Evolutionary conservation across 2,329 filamentous ascomycete species (phyloP).

Genomic region (Phoma sp.): DNA sequence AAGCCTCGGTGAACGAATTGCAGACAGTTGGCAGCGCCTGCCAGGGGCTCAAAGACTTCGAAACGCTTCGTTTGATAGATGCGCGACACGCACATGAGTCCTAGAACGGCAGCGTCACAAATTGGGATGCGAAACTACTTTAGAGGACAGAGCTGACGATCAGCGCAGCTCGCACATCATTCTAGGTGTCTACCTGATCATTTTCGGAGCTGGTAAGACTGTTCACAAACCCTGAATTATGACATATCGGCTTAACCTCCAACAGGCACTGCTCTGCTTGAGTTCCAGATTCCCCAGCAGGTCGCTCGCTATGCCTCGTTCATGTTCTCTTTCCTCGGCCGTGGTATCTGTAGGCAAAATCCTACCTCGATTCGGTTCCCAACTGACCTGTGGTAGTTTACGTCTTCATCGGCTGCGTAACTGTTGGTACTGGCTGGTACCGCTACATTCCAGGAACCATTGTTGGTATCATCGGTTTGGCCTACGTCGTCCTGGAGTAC

Average conservation of each 20-base stretch:
- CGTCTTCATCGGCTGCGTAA: constrained; percentile 88
- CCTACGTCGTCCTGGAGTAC: constrained; percentile 65
- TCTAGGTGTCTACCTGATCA: constrained; percentile 82
- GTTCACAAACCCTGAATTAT: background rate
- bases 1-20: too few relatives aligned
- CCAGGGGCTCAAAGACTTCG: too few relatives aligned
- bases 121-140: background rate
- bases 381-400: constrained; percentile 70
- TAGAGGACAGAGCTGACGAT: constrained; percentile 26
- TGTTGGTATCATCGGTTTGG: constrained; percentile 78
- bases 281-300: constrained; percentile 95
- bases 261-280: constrained; percentile 67
- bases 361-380: background rate
- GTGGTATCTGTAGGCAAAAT: constrained; percentile 80
- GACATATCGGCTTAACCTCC: constrained; percentile 14
- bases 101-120: background rate
- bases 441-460: constrained; percentile 78
- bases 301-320: constrained; percentile 94
- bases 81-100: too few relatives aligned
- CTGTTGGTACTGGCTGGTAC: constrained; percentile 71
- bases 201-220: constrained; percentile 83
- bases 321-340: constrained; percentile 95
- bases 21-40: too few relatives aligned
- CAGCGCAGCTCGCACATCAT: constrained; percentile 70
- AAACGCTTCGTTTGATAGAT: too few relatives aligned